Conservation (phyloP, 176 grass and related monocot genomes). For the Coix lacrymajobi region DNA sequence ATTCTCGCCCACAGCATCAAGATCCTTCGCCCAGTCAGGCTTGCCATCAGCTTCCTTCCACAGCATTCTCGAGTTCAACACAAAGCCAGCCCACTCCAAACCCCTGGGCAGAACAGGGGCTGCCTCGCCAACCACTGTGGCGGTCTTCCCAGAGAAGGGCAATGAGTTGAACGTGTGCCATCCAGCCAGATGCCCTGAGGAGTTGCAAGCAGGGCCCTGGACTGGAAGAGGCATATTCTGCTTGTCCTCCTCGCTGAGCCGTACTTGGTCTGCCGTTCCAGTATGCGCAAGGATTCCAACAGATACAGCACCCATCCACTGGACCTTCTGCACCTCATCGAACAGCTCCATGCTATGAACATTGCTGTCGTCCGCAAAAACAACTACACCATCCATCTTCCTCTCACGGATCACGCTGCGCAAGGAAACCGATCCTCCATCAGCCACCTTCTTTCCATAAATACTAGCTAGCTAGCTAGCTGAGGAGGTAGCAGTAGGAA, state of each 20-base stretch:
- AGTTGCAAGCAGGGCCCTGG: constrained; percentile 90
- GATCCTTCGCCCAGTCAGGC: constrained; percentile 93
- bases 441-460: neutral
- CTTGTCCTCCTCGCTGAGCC: constrained; percentile 66
- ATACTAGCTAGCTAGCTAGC: neutral
- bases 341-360: constrained; percentile 97
- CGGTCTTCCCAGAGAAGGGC: constrained; percentile 51
- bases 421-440: constrained; percentile 7
- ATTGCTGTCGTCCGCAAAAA: constrained; percentile 96
- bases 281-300: constrained; percentile 81
- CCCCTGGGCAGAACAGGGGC: constrained; percentile 60
- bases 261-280: constrained; percentile 27
- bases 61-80: constrained; percentile 78
- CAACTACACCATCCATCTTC: constrained; percentile 80
- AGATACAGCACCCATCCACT: constrained; percentile 86
- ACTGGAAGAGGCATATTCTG: constrained; percentile 70
- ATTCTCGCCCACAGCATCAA: constrained; percentile 79
- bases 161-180: constrained; percentile 86
- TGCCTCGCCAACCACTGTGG: constrained; percentile 57
- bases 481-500: neutral
- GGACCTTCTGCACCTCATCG: constrained; percentile 95
- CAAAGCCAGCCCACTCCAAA: constrained; percentile 92
- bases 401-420: constrained; percentile 78
- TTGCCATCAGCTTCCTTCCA: constrained; percentile 90
- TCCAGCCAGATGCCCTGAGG: constrained; percentile 62